phyloP scores from a whole-genome alignment of 768 basidiomycete species.

The Suillus paluster region DNA sequence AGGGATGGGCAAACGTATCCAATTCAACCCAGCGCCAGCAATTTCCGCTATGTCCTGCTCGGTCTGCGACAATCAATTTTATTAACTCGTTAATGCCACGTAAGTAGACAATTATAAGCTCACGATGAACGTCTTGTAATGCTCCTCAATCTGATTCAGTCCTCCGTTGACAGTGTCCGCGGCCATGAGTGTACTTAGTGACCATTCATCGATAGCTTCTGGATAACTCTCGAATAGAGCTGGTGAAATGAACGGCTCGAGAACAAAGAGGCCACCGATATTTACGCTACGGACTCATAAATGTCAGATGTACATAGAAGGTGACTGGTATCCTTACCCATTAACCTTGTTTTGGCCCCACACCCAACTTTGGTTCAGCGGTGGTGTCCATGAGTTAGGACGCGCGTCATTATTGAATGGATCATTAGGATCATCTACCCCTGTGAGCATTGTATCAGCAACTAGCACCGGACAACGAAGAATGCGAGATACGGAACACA shows the following conservation, averaged over 20 bases:
- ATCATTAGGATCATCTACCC: slow-evolving; percentile 68
- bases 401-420: slow-evolving; percentile 78
- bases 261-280: slow-evolving; percentile 74
- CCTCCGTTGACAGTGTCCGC: slow-evolving; percentile 65
- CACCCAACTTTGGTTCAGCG: slow-evolving; percentile 75
- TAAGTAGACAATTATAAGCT: slow-evolving; percentile 31
- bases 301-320: slow-evolving; percentile 15
- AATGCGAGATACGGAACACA: neutral
- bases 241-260: slow-evolving; percentile 81
- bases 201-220: slow-evolving; percentile 65
- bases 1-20: slow-evolving; percentile 78
- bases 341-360: slow-evolving; percentile 65
- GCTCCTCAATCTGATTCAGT: slow-evolving; percentile 66
- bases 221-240: slow-evolving; percentile 64
- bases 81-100: neutral
- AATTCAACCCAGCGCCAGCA: slow-evolving; percentile 86
- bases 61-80: slow-evolving; percentile 51
- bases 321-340: slow-evolving; percentile 50
- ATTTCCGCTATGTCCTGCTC: slow-evolving; percentile 90
- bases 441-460: slow-evolving; percentile 36
- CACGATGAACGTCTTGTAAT: slow-evolving; percentile 86
- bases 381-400: slow-evolving; percentile 80
- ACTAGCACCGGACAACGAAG: slow-evolving; percentile 8
- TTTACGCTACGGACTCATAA: slow-evolving; percentile 51
- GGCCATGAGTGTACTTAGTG: slow-evolving; percentile 66